These are phyloP conservation scores for Hypoxylon sp. DNA, from an alignment of 2,329 filamentous ascomycete species.

Conservation along the genomic window DNA sequence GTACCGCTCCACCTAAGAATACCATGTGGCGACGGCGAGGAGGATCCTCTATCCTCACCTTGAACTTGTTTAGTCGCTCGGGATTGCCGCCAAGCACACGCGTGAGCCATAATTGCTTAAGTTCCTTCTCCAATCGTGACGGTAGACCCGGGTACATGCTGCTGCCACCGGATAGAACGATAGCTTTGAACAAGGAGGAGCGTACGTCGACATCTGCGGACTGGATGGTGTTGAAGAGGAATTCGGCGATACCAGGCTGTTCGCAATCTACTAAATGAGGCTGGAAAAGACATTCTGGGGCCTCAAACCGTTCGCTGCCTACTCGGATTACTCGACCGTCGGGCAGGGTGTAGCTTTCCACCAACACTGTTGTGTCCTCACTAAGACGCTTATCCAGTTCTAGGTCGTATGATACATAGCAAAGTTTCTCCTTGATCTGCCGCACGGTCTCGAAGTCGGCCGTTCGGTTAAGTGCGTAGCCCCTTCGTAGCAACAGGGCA, in stretches of 20 bases:
- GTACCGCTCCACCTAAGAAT: slow-evolving; percentile 95
- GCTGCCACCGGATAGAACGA: slow-evolving; percentile 95
- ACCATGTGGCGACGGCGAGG: slow-evolving; percentile 98
- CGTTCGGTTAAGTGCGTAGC: slow-evolving; percentile 97
- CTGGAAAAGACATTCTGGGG: slow-evolving; percentile 98
- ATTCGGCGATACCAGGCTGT: slow-evolving; percentile 95
- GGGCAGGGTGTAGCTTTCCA: slow-evolving; percentile 97
- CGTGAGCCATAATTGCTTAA: slow-evolving; percentile 98
- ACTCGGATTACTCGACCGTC: slow-evolving; percentile 97
- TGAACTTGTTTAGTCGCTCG: slow-evolving; percentile 97
- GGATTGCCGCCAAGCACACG: slow-evolving; percentile 91
- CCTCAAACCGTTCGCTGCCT: slow-evolving; percentile 97
- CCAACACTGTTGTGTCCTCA: slow-evolving; percentile 96
- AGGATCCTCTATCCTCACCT: slow-evolving; percentile 98
- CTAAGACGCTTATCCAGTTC: slow-evolving; percentile 95
- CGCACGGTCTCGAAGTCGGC: slow-evolving; percentile 99
- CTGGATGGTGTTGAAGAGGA: slow-evolving; percentile 99
- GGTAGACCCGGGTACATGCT: slow-evolving; percentile 99
- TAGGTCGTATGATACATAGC: slow-evolving; percentile 98
- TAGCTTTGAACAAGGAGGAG: slow-evolving; percentile 94
- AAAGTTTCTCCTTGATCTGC: slow-evolving; percentile 99
- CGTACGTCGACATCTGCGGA: slow-evolving; percentile 95
- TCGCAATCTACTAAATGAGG: slow-evolving; percentile 98
- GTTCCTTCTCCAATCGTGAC: slow-evolving; percentile 94
- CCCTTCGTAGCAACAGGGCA: slow-evolving; percentile 90